These are phyloP conservation scores for Apiospora koreana DNA, from an alignment of 2,329 filamentous ascomycete genomes.

Conservation along the genomic window DNA sequence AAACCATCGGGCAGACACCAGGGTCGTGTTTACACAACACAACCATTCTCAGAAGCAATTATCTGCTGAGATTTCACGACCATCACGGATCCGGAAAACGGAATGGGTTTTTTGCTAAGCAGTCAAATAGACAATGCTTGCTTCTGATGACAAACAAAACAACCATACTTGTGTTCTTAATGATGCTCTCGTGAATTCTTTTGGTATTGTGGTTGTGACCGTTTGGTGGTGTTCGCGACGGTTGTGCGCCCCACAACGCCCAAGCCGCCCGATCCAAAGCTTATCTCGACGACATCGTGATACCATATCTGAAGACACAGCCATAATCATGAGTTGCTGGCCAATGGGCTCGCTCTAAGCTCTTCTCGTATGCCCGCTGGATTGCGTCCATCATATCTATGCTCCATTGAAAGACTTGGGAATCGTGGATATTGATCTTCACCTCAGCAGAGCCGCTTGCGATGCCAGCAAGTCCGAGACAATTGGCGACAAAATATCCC, in stretches of 20 bases:
- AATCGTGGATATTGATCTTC: no score
- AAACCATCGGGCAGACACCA: constrained; percentile 13
- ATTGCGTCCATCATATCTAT: no score
- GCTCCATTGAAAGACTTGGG: no score
- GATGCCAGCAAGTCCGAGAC: neutral
- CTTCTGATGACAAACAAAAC: constrained; percentile 12
- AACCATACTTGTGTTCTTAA: neutral
- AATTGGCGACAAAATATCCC: neutral
- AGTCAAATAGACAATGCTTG: constrained; percentile 18
- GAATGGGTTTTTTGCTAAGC: constrained; percentile 14
- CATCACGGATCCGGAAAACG: constrained; percentile 13
- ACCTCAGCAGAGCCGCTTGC: no score
- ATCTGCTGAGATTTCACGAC: constrained; percentile 14
- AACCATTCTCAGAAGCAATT: constrained; percentile 15
- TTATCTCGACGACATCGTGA: neutral
- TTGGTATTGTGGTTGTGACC: neutral
- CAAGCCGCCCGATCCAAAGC: neutral
- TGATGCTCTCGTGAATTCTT: neutral
- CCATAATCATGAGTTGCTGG: no score
- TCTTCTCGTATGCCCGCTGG: no score
- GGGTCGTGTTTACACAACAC: constrained; percentile 12
- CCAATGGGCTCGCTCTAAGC: no score
- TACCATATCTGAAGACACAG: neutral
- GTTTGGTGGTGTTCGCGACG: neutral
- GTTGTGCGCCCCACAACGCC: neutral